These are phyloP conservation scores for Colletotrichum horii DNA, from an alignment of 2,329 filamentous ascomycete genomes.

Conservation along the genomic window DNA sequence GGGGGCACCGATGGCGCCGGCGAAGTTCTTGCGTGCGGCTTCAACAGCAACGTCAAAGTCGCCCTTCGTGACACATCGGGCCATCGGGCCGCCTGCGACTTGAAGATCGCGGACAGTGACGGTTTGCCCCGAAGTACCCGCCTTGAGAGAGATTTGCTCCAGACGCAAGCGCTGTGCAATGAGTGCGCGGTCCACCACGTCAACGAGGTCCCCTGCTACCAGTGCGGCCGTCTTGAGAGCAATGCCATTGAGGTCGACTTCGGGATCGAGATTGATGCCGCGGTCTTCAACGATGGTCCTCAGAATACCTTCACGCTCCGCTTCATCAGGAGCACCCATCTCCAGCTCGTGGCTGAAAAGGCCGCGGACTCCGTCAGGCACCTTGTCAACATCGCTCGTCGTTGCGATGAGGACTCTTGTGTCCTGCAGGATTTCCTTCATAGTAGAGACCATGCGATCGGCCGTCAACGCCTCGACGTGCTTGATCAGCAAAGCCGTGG, in stretches of 20 bases:
- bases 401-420: constrained; percentile 88
- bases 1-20: constrained; percentile 93
- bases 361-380: constrained; percentile 87
- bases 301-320: constrained; percentile 87
- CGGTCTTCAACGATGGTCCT: constrained; percentile 78
- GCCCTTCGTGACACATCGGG: constrained; percentile 76
- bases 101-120: constrained; percentile 84
- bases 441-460: constrained; percentile 83
- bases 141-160: constrained; percentile 68
- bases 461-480: constrained; percentile 92
- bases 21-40: constrained; percentile 95
- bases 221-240: constrained; percentile 95
- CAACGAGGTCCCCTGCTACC: constrained; percentile 91
- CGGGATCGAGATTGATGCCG: constrained; percentile 77
- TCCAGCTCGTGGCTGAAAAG: constrained; percentile 96
- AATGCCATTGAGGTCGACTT: constrained; percentile 83
- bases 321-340: constrained; percentile 90
- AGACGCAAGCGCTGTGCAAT: constrained; percentile 79
- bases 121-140: constrained; percentile 37
- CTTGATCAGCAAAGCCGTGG: constrained; percentile 82
- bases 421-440: constrained; percentile 83
- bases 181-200: constrained; percentile 89
- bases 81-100: constrained; percentile 81
- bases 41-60: constrained; percentile 96
- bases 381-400: constrained; percentile 92